phyloP scores from a whole-genome alignment of 768 basidiomycete genomes.

The Lentinula aciculospora region DNA sequence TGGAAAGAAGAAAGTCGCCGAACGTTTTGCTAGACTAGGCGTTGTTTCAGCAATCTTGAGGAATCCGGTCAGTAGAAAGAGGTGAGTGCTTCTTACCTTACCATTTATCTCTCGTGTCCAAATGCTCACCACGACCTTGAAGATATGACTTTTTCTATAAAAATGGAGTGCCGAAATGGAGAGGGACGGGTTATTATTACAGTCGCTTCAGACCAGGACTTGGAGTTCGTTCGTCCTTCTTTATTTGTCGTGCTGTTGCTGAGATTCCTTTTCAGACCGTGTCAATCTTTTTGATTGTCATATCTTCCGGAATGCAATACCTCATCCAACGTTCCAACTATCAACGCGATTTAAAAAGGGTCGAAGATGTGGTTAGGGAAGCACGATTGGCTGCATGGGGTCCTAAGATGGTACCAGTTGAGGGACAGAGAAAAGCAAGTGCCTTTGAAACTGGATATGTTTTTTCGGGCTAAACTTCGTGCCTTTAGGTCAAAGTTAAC shows the following conservation, averaged over 20 bases:
- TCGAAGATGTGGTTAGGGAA: conserved; percentile 53
- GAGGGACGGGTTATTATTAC: conserved; percentile 96
- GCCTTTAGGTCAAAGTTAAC: conserved; percentile 62
- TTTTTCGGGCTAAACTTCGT: not conserved
- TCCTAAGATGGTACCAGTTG: conserved; percentile 57
- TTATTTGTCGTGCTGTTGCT: conserved; percentile 2
- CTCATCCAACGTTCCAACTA: conserved; percentile 76
- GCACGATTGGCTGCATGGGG: conserved; percentile 84
- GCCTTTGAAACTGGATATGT: not conserved
- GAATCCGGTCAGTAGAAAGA: conserved; percentile 66
- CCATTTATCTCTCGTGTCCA: not conserved
- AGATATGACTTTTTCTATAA: conserved; percentile 95
- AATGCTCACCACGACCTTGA: not conserved
- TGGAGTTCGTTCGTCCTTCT: conserved; percentile 46
- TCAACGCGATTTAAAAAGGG: conserved; percentile 61
- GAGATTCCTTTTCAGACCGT: conserved; percentile 49
- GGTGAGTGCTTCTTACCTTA: conserved; percentile 40
- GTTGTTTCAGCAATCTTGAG: conserved; percentile 80
- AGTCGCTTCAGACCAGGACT: conserved; percentile 93
- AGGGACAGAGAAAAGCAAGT: conserved; percentile 64
- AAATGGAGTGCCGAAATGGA: conserved; percentile 96
- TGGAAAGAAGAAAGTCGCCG: conserved; percentile 72
- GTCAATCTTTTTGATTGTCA: conserved; percentile 63
- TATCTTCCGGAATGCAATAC: conserved; percentile 82
- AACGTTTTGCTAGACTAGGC: conserved; percentile 89